phyloP scores from a whole-genome alignment of 495 filamentous ascomycete genomes.

The Durotheca rogersii region DNA sequence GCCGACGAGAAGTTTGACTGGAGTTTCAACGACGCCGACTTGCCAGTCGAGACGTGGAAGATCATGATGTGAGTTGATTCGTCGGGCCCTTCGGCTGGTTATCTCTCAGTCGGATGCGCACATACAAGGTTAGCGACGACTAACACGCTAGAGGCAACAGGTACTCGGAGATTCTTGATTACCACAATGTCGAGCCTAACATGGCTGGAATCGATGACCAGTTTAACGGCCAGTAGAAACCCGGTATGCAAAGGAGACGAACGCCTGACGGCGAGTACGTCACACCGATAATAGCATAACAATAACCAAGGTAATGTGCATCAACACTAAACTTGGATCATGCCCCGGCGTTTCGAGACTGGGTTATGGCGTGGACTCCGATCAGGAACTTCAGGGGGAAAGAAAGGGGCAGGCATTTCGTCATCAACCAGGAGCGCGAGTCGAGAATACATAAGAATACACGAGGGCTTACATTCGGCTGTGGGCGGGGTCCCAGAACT shows the following conservation, averaged over 20 bases:
- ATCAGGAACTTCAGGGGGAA: conserved; percentile 17
- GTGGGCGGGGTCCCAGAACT: conserved; percentile 9
- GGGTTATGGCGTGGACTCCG: conserved; percentile 27
- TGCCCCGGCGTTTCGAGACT: conserved; percentile 36
- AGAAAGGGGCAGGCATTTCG: conserved; percentile 6
- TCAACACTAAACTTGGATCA: conserved; percentile 24
- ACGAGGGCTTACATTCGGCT: conserved; percentile 25
- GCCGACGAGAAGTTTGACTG: conserved; percentile 98
- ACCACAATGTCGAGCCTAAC: conserved; percentile 84
- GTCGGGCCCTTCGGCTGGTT: conserved; percentile 14
- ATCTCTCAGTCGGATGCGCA: conserved; percentile 8
- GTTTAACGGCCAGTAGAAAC: conserved; percentile 43
- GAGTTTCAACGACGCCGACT: conserved; percentile 99
- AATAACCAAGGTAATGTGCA: conserved; percentile 19
- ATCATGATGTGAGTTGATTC: conserved; percentile 87
- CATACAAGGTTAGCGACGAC: conserved; percentile 15
- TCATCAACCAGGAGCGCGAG: conserved; percentile 19
- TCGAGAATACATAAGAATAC: conserved; percentile 24
- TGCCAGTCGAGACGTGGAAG: conserved; percentile 99
- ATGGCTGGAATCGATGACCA: conserved; percentile 38
- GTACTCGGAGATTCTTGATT: conserved; percentile 99
- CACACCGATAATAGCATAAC: conserved; percentile 29
- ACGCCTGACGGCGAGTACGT: conserved; percentile 23
- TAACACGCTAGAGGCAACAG: conserved; percentile 50
- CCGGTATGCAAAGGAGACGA: conserved; percentile 13